Evolutionary conservation across 2,329 filamentous ascomycete genomes (phyloP).

Genomic region (Fusarium denticulatum): DNA sequence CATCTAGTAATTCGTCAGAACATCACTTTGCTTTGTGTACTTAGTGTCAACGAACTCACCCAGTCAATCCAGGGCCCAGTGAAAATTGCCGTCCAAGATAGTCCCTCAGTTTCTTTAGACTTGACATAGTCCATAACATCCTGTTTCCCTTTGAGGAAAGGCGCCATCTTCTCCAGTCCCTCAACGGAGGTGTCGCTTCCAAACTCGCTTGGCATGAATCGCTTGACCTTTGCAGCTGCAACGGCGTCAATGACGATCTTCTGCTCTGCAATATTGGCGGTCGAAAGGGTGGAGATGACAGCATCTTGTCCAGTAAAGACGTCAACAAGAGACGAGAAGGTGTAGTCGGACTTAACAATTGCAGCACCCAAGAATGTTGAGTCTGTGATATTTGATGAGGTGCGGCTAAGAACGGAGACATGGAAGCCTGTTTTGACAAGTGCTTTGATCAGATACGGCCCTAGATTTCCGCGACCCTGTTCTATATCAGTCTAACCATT

Average conservation of each 20-base stretch:
- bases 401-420: fast-evolving
- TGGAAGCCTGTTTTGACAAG: neutral
- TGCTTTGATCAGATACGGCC: neutral
- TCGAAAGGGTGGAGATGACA: conserved; percentile 1
- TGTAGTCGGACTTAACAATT: neutral
- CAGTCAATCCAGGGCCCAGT: conserved; percentile 13
- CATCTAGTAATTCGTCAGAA: neutral
- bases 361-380: neutral
- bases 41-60: neutral
- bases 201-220: conserved; percentile 15
- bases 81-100: conserved; percentile 2
- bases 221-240: conserved; percentile 1
- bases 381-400: fast-evolving
- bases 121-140: conserved; percentile 6
- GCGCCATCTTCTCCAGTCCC: neutral
- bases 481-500: fast-evolving
- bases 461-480: conserved; percentile 8
- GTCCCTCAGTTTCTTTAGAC: neutral
- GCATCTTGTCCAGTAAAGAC: neutral
- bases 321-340: fast-evolving
- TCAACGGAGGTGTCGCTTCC: neutral
- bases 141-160: conserved; percentile 2
- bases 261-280: conserved; percentile 5
- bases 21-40: fast-evolving
- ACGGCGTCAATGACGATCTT: conserved; percentile 1